phyloP scores from a whole-genome alignment of 176 grass and related monocot genomes.

The Oryza nivara region DNA sequence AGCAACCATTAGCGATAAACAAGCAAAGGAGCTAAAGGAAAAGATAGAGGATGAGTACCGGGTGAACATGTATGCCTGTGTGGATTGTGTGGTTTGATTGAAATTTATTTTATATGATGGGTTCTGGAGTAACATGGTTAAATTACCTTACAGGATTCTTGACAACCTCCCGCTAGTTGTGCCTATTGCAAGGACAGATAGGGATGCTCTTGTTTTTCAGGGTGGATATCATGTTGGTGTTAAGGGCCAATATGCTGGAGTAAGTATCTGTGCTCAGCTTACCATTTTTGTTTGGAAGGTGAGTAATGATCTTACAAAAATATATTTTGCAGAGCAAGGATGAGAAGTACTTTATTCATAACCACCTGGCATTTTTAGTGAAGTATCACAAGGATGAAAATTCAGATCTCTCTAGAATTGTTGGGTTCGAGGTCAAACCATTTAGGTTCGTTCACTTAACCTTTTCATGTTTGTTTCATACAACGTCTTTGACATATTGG shows the following conservation, averaged over 20 bases:
- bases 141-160: conserved; percentile 36
- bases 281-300: background rate
- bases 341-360: conserved; percentile 48
- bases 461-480: conserved; percentile 3
- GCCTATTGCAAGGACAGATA: conserved; percentile 32
- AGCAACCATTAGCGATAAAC: conserved; percentile 17
- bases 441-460: conserved; percentile 21
- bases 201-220: conserved; percentile 28
- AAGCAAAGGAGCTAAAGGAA: conserved; percentile 48
- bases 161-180: conserved; percentile 47
- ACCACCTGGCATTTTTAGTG: conserved; percentile 50
- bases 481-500: background rate
- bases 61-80: conserved; percentile 36
- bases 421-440: conserved; percentile 47
- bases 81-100: background rate
- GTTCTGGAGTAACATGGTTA: conserved; percentile 10
- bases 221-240: conserved; percentile 50
- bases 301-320: conserved; percentile 27
- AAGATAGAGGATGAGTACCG: conserved; percentile 48
- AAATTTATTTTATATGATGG: background rate
- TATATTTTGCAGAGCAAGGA: conserved; percentile 44
- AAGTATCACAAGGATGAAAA: conserved; percentile 53
- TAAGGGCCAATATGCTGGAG: conserved; percentile 48
- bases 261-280: conserved; percentile 25
- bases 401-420: conserved; percentile 43